Evolutionary conservation across 179 eudicot genomes (phyloP), one percentile per base, ranked within the genome.

Genomic region (Amaranthus tricolor): DNA sequence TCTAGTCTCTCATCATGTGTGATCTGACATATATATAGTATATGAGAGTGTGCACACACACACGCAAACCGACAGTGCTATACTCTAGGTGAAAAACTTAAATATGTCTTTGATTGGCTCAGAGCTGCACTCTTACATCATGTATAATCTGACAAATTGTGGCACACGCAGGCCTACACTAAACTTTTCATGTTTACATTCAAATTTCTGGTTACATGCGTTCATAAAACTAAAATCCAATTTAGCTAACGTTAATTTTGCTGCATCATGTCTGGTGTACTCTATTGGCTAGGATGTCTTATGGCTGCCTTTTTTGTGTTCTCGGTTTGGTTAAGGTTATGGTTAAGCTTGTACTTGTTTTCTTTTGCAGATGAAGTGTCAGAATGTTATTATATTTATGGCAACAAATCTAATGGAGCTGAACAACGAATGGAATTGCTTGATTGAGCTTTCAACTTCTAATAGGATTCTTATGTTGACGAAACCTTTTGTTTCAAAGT

Each of bases 381-480:
- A 79, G 62, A 95, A 95, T 84, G 98, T 93, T 47, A 84, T 91
- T 11, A 76, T 89, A 73, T 85, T 93, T 13, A 81, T 86, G 74
- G 90, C 99, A 58, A 89, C 98, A 43, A 95, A 93, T 84, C 80
- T 82, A 78, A 65, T 70, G 62, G 98, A 95, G 87, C 84, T 95
- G 78, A 86, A 91, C 63, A 68, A 68, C 63, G 89, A 93, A 82
- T 95, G 99, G 99, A 79, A 87, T 75, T 90, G 89, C 83, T 82
- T 95, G 72, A 84, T 87, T 76, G 91, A 89, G 73, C 76, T 88
- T 55, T 79, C 87, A 64, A 81, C 71, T 60, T 83, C 90, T 68
- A 78, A 74, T 62, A 85, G 87, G 66, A 79, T 83, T 43, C 77
- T 87, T 44, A 77, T 53, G 66, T 68, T 81, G 83, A 43, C 86